Percentiles rank a stretch among this genome's conserved stretches.
Conservation (phyloP, 306 rosid species). For the Parietaria judaica region DNA sequence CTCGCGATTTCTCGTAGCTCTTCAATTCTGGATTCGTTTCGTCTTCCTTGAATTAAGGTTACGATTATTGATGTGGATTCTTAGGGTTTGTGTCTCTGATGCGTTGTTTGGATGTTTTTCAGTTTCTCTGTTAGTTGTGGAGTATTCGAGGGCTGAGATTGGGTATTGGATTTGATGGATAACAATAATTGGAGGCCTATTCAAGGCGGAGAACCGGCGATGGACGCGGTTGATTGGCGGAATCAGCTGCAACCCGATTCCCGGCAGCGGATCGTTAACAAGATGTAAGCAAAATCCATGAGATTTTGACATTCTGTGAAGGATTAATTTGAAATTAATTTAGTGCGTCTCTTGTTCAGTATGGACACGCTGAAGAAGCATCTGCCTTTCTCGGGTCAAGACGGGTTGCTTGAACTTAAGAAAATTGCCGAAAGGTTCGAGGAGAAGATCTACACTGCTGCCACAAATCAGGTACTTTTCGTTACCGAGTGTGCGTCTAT, state of each 20-base stretch:
- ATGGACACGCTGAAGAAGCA: constrained; percentile 64
- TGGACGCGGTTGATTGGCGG: constrained; percentile 48
- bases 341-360: constrained; percentile 27
- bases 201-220: constrained; percentile 21
- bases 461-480: constrained; percentile 53
- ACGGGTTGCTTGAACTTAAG: constrained; percentile 48
- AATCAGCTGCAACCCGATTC: constrained; percentile 28
- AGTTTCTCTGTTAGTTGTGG: too few species aligned
- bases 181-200: constrained; percentile 17
- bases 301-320: too few species aligned
- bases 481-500: too few species aligned
- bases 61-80: too few species aligned
- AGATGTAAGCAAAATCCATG: constrained; percentile 24
- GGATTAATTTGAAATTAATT: neutral
- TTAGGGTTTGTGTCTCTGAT: too few species aligned
- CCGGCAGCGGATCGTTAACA: constrained; percentile 40
- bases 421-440: constrained; percentile 73
- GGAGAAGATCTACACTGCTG: constrained; percentile 57
- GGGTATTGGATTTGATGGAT: constrained; percentile 17
- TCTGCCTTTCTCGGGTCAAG: constrained; percentile 52
- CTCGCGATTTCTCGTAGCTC: too few species aligned
- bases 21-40: too few species aligned
- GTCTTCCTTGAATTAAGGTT: too few species aligned
- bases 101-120: too few species aligned
- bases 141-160: too few species aligned